These are phyloP conservation scores for Pestalotiopsis sp. DNA, from an alignment of 2,329 filamentous ascomycete species.

Conservation along the genomic window DNA sequence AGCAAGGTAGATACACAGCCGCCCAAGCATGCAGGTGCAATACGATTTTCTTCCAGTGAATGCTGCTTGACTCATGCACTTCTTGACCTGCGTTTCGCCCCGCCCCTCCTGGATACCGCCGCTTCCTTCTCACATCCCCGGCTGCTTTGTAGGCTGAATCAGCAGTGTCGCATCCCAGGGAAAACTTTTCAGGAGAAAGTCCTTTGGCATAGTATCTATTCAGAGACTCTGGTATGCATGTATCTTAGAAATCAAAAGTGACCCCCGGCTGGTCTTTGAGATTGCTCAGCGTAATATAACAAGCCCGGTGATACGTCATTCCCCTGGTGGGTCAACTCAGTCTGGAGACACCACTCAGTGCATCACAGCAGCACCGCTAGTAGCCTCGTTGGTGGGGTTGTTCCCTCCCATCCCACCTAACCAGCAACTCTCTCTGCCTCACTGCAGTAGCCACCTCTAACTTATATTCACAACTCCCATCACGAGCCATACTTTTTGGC, in stretches of 20 bases:
- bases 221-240: not conserved
- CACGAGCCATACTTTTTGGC: conserved; percentile 2
- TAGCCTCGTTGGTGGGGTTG: conserved; percentile 13
- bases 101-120: not conserved
- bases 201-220: not conserved
- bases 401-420: not conserved
- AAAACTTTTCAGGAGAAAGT: not conserved
- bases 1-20: not conserved
- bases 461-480: not conserved
- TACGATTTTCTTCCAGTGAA: not conserved
- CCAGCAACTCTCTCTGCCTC: not conserved
- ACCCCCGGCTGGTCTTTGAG: no score
- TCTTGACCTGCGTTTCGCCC: not conserved
- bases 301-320: conserved; percentile 7
- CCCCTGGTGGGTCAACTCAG: not conserved
- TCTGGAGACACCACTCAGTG: not conserved
- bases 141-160: conserved; percentile 1
- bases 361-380: not conserved
- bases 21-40: not conserved
- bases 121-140: not conserved
- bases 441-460: not conserved
- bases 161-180: not conserved
- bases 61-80: not conserved
- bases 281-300: no score
- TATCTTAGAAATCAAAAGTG: not conserved